Conservation (phyloP, 202 grass and related monocot genomes). For the Panicum hallii region DNA sequence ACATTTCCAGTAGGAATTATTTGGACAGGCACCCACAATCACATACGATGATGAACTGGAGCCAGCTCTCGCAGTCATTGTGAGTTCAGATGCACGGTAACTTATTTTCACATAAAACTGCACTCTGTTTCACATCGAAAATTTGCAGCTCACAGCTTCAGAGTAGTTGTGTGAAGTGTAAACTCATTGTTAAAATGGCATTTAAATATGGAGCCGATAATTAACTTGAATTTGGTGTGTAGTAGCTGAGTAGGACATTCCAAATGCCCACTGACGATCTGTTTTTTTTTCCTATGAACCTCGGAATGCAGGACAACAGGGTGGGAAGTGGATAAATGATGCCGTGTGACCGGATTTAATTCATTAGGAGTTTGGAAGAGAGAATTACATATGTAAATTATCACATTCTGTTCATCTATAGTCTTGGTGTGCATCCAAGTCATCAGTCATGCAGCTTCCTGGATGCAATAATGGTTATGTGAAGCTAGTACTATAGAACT, state of each 20-base stretch:
- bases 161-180: neutral
- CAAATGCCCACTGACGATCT: slow-evolving; percentile 34
- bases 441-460: slow-evolving; percentile 44
- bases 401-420: slow-evolving; percentile 46
- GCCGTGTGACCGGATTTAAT: slow-evolving; percentile 55
- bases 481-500: slow-evolving; percentile 52
- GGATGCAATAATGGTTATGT: slow-evolving; percentile 52
- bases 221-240: slow-evolving; percentile 9
- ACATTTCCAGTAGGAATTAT: slow-evolving; percentile 71
- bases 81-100: slow-evolving; percentile 64
- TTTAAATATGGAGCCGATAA: neutral
- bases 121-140: slow-evolving; percentile 2
- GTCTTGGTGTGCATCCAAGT: slow-evolving; percentile 46
- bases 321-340: slow-evolving; percentile 67
- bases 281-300: slow-evolving; percentile 3
- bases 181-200: neutral
- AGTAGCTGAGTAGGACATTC: slow-evolving; percentile 19
- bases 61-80: slow-evolving; percentile 80
- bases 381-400: slow-evolving; percentile 59
- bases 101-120: slow-evolving; percentile 8
- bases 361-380: slow-evolving; percentile 45
- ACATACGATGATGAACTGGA: slow-evolving; percentile 87
- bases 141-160: neutral
- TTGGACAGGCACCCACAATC: slow-evolving; percentile 77
- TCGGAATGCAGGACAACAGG: slow-evolving; percentile 70